Base-by-base conservation (phyloP, 2,329 filamentous ascomycete species). In the Mycocentrospora acerina region DNA sequence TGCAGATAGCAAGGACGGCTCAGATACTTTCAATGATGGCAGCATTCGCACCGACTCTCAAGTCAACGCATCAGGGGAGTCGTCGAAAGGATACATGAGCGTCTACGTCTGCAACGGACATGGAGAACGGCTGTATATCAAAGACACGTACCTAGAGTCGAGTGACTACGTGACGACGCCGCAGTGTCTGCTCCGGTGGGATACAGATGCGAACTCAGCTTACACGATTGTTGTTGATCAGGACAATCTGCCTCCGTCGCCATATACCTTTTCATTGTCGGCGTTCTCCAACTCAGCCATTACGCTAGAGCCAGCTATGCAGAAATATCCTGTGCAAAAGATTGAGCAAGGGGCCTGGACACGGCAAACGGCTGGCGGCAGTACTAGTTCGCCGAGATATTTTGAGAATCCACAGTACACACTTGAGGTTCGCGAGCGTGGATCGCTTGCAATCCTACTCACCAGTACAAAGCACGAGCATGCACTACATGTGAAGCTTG, bases 101-200 rank as follows among this genome's bases (percentile, higher is more conserved):
- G 78, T 98, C 17, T 89, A 89, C 42, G 76, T 93, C 1, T 96
- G 91, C 62, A 77, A 85, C 13, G 80, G 81, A 19, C 63, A 76
- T 26, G 90, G 91, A 2, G 75, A 81, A 24, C 79, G 83, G 32
- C 82, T 96, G 0, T 83, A 88, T 50, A 74, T 93, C 11, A 82
- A 81, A 36, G 87, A 91, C 39, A 81, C 81, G 6, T 79, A 83
- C 16, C 65, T 87, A 0, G 82, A 88, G 54, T 82, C 85, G 24
- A 86, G 86, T 0, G 87, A 88, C n/a, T 95, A 88, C 47, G 89
- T 97, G 24, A 91, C 96, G 67, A 94, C 90, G 2, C 90, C 90
- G 2, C 94, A 97, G 64, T 95, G 88, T 1, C 79, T 98, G 7
- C 81, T 94, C 29, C 83, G 86, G 41, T 77, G 95, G 44, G 79